Evolutionary conservation across 1,284 basidiomycete species (phyloP).

Genomic region (Trichosporon asahii): DNA sequence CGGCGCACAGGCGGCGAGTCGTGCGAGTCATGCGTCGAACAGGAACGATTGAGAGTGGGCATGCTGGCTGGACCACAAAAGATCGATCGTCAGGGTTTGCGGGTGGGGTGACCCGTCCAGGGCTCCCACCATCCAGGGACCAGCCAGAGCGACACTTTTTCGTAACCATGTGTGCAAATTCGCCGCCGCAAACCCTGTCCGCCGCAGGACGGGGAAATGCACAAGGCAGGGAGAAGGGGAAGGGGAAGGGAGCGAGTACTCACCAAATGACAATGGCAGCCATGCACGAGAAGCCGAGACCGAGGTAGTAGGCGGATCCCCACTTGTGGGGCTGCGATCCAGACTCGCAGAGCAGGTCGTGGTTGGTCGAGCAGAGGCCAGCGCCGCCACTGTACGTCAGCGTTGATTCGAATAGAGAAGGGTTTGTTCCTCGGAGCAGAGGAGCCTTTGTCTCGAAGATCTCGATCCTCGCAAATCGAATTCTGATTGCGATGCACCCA

Average conservation of each 20-base stretch:
- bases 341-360: constrained; percentile 28
- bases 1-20: background rate
- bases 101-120: background rate
- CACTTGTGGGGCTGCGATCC: constrained; percentile 28
- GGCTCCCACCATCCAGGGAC: background rate
- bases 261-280: constrained; percentile 26
- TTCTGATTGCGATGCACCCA: background rate
- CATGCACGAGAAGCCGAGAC: constrained; percentile 34
- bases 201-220: background rate
- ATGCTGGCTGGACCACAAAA: background rate
- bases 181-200: background rate
- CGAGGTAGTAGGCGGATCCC: constrained; percentile 34
- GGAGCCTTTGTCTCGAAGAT: background rate
- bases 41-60: background rate
- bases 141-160: background rate
- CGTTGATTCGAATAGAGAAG: background rate
- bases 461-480: background rate
- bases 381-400: constrained; percentile 27
- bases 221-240: background rate
- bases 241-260: background rate
- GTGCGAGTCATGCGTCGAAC: background rate
- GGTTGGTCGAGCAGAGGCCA: constrained; percentile 29
- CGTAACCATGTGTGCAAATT: background rate
- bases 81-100: background rate
- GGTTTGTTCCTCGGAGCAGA: background rate